phyloP scores from a whole-genome alignment of 352 stramenopile species.

The Albugo laibachii region DNA sequence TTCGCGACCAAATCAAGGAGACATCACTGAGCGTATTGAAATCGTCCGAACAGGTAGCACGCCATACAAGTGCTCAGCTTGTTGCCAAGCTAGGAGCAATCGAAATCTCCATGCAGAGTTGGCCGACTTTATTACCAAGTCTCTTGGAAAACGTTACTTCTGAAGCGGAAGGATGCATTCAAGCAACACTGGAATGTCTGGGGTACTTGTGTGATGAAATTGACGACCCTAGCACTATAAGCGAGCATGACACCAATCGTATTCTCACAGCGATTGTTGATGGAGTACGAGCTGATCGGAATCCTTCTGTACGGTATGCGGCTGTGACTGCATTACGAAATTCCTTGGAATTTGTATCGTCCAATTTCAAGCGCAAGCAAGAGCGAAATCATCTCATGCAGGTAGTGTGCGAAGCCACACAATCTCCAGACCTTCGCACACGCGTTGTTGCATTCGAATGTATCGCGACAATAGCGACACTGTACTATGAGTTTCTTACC shows the following conservation, averaged over 20 bases:
- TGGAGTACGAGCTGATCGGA: slow-evolving; percentile 78
- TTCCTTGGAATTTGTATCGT: slow-evolving; percentile 86
- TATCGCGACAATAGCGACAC: slow-evolving; percentile 84
- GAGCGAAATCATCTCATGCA: slow-evolving; percentile 94
- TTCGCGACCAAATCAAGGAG: slow-evolving; percentile 67
- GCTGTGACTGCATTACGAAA: slow-evolving; percentile 87
- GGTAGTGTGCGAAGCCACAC: slow-evolving; percentile 90
- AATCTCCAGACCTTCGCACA: slow-evolving; percentile 70
- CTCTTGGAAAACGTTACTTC: slow-evolving; percentile 87
- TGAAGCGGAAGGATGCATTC: slow-evolving; percentile 76
- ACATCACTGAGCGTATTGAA: slow-evolving; percentile 36
- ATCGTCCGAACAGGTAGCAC: slow-evolving; percentile 37
- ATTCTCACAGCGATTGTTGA: slow-evolving; percentile 96
- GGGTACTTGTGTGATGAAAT: slow-evolving; percentile 73
- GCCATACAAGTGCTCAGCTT: slow-evolving; percentile 80
- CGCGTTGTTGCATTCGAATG: slow-evolving; percentile 89
- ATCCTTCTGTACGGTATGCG: slow-evolving; percentile 78
- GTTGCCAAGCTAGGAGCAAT: slow-evolving; percentile 88
- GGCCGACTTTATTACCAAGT: slow-evolving; percentile 81
- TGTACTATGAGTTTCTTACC: slow-evolving; percentile 93
- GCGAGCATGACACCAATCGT: slow-evolving; percentile 82
- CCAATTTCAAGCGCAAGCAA: slow-evolving; percentile 91
- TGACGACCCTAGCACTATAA: slow-evolving; percentile 34
- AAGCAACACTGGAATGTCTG: slow-evolving; percentile 72
- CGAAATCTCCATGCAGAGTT: slow-evolving; percentile 87